Conservation (phyloP, 768 basidiomycete species). For the Leucocoprinus leucothites region DNA sequence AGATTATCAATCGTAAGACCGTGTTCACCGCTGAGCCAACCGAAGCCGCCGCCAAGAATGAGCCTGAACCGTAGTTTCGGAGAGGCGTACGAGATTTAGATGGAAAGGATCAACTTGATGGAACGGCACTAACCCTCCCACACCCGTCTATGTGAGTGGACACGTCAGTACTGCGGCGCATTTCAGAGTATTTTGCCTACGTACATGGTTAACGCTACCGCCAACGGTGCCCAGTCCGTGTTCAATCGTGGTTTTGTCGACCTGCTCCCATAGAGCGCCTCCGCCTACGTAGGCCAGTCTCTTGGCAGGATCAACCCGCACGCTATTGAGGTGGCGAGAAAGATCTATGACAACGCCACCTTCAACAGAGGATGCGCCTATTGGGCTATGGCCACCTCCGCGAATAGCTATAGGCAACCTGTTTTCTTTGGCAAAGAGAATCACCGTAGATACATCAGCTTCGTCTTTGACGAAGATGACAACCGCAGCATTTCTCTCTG, state of each 20-base stretch:
- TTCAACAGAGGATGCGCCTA: slow-evolving; percentile 41
- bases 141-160: slow-evolving; percentile 37
- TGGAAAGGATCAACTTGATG: no score
- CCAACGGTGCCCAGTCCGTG: slow-evolving; percentile 45
- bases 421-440: slow-evolving; percentile 33
- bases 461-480: slow-evolving; percentile 42
- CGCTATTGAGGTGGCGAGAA: slow-evolving; percentile 36
- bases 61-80: slow-evolving; percentile 26
- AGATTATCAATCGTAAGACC: slow-evolving; percentile 51
- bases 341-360: slow-evolving; percentile 51
- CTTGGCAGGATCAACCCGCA: slow-evolving; percentile 33
- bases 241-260: slow-evolving; percentile 40
- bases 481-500: slow-evolving; percentile 35
- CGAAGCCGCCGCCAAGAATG: slow-evolving; percentile 53
- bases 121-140: slow-evolving; percentile 37
- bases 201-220: slow-evolving; percentile 47
- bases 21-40: slow-evolving; percentile 43
- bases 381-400: slow-evolving; percentile 47
- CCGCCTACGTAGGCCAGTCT: slow-evolving; percentile 41
- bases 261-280: slow-evolving; percentile 42
- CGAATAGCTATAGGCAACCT: slow-evolving; percentile 37
- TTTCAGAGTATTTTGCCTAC: slow-evolving; percentile 12
- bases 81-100: no score
- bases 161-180: no score
- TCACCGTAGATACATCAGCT: slow-evolving; percentile 33